Evolutionary conservation across 768 basidiomycete species (phyloP).

Genomic region (Hygrophorus russula): DNA sequence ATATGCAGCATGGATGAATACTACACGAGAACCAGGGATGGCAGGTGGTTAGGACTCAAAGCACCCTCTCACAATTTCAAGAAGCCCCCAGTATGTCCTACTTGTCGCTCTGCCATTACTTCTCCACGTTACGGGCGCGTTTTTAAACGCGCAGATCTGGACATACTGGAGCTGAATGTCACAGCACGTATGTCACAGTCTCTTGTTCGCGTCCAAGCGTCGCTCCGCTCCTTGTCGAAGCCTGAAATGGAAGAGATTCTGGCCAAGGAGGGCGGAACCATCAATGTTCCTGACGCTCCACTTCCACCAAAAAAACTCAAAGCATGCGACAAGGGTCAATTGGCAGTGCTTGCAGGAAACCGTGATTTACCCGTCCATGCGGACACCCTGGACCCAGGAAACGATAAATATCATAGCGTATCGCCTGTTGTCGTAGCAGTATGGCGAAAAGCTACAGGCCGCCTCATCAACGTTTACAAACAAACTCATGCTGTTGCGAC

Average conservation of each 20-base stretch:
- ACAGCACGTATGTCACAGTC: constrained; percentile 37
- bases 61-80: constrained; percentile 25
- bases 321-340: constrained; percentile 6
- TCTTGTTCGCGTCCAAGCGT: constrained; percentile 20
- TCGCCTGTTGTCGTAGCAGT: constrained; percentile 17
- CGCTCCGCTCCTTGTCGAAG: constrained; percentile 19
- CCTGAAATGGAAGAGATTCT: constrained; percentile 12
- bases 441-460: constrained; percentile 29
- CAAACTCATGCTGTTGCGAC: constrained; percentile 27
- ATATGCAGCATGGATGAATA: constrained; percentile 37
- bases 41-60: constrained; percentile 31
- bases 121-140: constrained; percentile 50
- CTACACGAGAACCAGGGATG: constrained; percentile 27
- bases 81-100: constrained; percentile 47
- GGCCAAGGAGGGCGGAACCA: constrained; percentile 1
- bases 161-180: constrained; percentile 55
- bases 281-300: constrained; percentile 4
- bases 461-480: constrained; percentile 27
- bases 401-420: constrained; percentile 11
- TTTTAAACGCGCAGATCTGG: constrained; percentile 51
- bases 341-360: constrained; percentile 1
- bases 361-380: constrained; percentile 14
- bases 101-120: constrained; percentile 47
- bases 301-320: constrained; percentile 3
- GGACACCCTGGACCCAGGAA: constrained; percentile 13